Conservation (phyloP, 768 basidiomycete species). For the Suillus spraguei region DNA sequence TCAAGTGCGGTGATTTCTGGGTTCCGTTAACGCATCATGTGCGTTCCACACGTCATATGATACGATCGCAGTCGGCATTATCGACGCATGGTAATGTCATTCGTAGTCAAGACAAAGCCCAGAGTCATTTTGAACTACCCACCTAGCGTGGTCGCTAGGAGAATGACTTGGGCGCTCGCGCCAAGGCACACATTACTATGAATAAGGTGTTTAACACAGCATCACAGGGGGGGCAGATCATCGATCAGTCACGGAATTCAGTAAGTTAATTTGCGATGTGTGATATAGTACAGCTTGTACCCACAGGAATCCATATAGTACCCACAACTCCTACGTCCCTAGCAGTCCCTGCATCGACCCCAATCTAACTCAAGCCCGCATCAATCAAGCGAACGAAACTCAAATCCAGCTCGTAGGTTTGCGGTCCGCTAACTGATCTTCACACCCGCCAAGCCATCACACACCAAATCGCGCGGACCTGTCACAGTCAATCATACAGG, state of each 20-base stretch:
- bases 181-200: slow-evolving; percentile 1
- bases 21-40: background rate
- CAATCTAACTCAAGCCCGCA: background rate
- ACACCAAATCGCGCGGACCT: background rate
- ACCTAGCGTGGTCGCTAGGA: background rate
- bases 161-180: background rate
- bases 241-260: background rate
- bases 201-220: background rate
- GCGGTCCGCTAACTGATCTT: background rate
- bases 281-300: background rate
- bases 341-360: background rate
- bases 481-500: slow-evolving; percentile 8
- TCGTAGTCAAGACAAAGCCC: background rate
- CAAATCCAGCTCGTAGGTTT: background rate
- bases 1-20: background rate
- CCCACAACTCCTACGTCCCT: background rate
- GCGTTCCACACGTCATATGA: background rate
- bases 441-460: background rate
- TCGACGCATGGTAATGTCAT: background rate
- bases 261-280: background rate
- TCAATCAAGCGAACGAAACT: background rate
- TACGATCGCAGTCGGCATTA: background rate
- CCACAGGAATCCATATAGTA: background rate
- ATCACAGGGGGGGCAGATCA: slow-evolving; percentile 1
- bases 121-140: background rate